Evolutionary conservation across 768 basidiomycete species (phyloP).

Genomic region (Psilocybe sp.): DNA sequence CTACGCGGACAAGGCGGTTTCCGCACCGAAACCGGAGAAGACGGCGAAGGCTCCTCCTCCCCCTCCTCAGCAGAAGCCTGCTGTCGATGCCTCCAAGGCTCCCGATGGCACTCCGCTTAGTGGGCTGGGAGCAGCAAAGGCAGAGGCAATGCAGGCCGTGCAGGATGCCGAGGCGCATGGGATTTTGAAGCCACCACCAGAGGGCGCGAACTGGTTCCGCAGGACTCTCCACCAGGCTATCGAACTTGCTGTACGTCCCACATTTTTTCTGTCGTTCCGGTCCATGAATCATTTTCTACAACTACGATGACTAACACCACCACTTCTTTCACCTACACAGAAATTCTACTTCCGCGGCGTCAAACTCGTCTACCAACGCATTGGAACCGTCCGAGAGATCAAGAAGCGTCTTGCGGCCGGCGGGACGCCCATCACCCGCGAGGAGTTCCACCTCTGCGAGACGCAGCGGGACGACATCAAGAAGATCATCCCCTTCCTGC

Average conservation of each 20-base stretch:
- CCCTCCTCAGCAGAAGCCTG: background rate
- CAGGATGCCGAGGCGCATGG: conserved; percentile 66
- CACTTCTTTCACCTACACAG: conserved; percentile 25
- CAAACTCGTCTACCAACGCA: conserved; percentile 66
- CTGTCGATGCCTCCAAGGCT: conserved; percentile 16
- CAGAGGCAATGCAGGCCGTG: conserved; percentile 60
- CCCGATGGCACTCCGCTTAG: conserved; percentile 8
- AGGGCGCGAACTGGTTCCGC: conserved; percentile 53
- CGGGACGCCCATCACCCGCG: conserved; percentile 60
- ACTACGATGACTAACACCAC: too few relatives aligned
- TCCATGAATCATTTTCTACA: background rate
- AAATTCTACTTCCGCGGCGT: conserved; percentile 86
- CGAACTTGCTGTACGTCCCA: conserved; percentile 38
- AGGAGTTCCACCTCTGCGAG: conserved; percentile 66
- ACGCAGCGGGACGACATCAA: conserved; percentile 65
- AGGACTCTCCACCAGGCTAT: conserved; percentile 47
- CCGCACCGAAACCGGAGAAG: too few relatives aligned
- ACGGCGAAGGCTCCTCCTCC: too few relatives aligned
- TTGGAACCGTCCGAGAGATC: conserved; percentile 52
- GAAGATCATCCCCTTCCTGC: conserved; percentile 80
- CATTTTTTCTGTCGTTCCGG: background rate
- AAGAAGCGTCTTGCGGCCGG: conserved; percentile 53
- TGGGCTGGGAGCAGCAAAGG: conserved; percentile 35
- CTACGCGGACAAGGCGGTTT: too few relatives aligned
- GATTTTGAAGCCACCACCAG: conserved; percentile 63